Conservation (phyloP, 2,329 filamentous ascomycete species). For the Phialemonium atrogriseum region DNA sequence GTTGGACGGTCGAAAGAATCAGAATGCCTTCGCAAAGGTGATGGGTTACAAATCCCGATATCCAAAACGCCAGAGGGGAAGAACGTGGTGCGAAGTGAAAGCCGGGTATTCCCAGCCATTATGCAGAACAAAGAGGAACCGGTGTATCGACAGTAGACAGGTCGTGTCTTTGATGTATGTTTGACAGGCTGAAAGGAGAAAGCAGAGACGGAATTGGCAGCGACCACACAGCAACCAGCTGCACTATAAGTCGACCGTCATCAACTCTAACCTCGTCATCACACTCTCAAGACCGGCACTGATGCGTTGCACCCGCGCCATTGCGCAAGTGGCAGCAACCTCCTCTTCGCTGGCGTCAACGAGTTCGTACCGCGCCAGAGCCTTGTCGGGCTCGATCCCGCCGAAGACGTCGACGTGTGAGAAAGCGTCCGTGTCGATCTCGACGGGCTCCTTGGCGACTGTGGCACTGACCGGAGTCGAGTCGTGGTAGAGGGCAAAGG, state of each 20-base stretch:
- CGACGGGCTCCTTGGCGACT: constrained; percentile 17
- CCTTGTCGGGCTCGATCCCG: constrained; percentile 55
- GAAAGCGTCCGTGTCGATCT: constrained; percentile 34
- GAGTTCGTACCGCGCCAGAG: constrained; percentile 54
- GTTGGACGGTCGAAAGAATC: too few species aligned
- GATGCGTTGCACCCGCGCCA: constrained; percentile 43
- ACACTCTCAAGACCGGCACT: constrained; percentile 29
- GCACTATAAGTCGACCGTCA: constrained; percentile 22
- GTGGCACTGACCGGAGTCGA: constrained; percentile 20
- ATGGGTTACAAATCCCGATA: too few species aligned
- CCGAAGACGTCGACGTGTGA: constrained; percentile 36
- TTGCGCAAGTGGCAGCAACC: constrained; percentile 30
- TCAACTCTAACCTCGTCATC: constrained; percentile 26
- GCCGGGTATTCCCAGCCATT: too few species aligned
- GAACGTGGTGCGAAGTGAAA: too few species aligned
- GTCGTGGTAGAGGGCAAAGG: constrained; percentile 53
- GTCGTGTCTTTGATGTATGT: too few species aligned
- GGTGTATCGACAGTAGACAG: too few species aligned
- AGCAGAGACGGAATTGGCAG: too few species aligned
- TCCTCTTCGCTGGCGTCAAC: constrained; percentile 48
- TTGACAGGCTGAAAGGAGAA: too few species aligned
- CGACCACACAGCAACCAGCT: too few species aligned
- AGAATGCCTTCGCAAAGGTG: too few species aligned
- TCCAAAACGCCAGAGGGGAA: too few species aligned
- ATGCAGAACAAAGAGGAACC: too few species aligned